These are phyloP conservation scores for Dillenia suffruticosa DNA, from an alignment of 164 flowering plant genomes.

Conservation along the genomic window DNA sequence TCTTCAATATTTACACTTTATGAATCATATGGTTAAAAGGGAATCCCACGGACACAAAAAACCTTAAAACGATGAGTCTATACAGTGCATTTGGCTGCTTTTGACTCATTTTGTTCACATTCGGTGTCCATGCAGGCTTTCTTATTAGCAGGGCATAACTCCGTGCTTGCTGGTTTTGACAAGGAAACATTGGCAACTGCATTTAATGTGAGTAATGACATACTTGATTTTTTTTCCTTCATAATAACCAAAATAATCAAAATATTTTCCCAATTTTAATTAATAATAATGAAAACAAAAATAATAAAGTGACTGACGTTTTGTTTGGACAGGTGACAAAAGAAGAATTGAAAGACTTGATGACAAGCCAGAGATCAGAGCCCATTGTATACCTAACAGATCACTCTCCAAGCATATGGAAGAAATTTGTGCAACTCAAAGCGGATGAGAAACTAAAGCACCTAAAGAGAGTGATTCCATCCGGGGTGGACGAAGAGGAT, in stretches of 20 bases:
- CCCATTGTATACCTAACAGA: constrained; percentile 45
- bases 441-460: constrained; percentile 25
- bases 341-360: constrained; percentile 31
- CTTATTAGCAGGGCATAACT: constrained; percentile 76
- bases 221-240: background rate
- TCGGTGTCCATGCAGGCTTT: constrained; percentile 54
- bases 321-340: constrained; percentile 39
- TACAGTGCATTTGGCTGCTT: too few relatives aligned
- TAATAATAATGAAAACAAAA: too few relatives aligned
- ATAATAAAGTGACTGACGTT: background rate
- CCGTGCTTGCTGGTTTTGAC: constrained; percentile 76
- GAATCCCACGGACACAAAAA: too few relatives aligned
- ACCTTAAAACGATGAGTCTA: too few relatives aligned
- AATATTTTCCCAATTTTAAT: too few relatives aligned
- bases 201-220: constrained; percentile 54
- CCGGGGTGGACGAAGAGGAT: constrained; percentile 4
- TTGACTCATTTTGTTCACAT: background rate
- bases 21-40: too few relatives aligned
- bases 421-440: constrained; percentile 35
- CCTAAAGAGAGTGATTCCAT: constrained; percentile 1
- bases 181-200: constrained; percentile 50
- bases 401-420: constrained; percentile 34
- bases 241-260: too few relatives aligned
- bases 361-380: constrained; percentile 47
- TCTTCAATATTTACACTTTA: background rate